Percentiles rank a stretch among this genome's conserved stretches.
These are phyloP conservation scores for Colletotrichum sp. DNA, from an alignment of 2,329 filamentous ascomycete species.

Conservation along the genomic window DNA sequence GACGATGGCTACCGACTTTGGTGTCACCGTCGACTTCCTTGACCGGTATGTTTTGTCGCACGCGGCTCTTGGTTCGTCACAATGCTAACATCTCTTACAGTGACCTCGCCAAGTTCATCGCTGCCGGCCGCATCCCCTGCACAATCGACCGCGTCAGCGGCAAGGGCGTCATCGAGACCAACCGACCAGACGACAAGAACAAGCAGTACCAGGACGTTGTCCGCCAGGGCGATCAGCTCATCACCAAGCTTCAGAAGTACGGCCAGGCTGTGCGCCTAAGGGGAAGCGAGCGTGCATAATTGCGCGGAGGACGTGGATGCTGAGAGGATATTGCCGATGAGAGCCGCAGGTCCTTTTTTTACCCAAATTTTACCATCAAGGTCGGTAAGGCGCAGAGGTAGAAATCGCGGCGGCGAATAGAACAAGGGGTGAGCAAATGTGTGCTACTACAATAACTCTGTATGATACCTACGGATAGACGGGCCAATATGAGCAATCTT, in stretches of 20 bases:
- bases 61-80: too few species aligned
- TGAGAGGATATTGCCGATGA: background rate
- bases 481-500: constrained; percentile 23
- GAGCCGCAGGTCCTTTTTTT: background rate
- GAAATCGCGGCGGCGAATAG: constrained; percentile 8
- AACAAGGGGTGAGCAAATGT: constrained; percentile 20
- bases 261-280: constrained; percentile 93
- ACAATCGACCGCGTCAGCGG: constrained; percentile 97
- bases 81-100: constrained; percentile 46
- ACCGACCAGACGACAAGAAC: constrained; percentile 98
- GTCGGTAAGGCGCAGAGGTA: background rate
- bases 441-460: constrained; percentile 30
- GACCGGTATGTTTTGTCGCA: constrained; percentile 71
- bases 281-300: constrained; percentile 88
- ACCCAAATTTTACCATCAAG: background rate
- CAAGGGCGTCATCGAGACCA: constrained; percentile 97
- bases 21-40: constrained; percentile 94
- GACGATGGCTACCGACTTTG: constrained; percentile 97
- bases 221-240: constrained; percentile 95
- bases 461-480: constrained; percentile 36
- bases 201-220: constrained; percentile 99
- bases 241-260: constrained; percentile 99
- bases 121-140: constrained; percentile 90
- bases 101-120: constrained; percentile 96
- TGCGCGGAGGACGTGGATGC: background rate